phyloP scores from a whole-genome alignment of 768 basidiomycete species.

The Auriculariales sp. region DNA sequence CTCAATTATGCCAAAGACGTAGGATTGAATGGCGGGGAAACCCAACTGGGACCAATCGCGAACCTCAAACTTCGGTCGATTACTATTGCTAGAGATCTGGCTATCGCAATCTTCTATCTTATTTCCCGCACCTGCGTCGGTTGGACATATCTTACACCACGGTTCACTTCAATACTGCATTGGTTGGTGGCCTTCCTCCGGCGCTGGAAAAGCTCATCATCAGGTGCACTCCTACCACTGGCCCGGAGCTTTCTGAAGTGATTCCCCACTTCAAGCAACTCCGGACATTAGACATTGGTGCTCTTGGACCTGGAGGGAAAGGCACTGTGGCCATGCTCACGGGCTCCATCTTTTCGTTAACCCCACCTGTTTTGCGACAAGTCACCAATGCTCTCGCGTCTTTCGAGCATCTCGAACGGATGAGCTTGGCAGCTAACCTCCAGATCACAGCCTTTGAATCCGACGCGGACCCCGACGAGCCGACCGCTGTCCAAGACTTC shows the following conservation, averaged over 20 bases:
- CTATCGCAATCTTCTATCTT: constrained; percentile 27
- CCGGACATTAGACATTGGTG: constrained; percentile 39
- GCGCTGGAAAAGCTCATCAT: constrained; percentile 47
- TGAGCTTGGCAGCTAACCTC: constrained; percentile 50
- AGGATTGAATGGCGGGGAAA: constrained; percentile 8
- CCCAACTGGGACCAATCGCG: constrained; percentile 25
- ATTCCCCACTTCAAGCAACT: constrained; percentile 27
- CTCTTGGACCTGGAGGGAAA: constrained; percentile 35
- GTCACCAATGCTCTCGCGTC: constrained; percentile 27
- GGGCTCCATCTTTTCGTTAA: constrained; percentile 32
- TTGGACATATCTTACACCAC: constrained; percentile 36
- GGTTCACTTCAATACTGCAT: constrained; percentile 38
- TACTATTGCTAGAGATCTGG: constrained; percentile 29
- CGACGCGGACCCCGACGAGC: constrained; percentile 22
- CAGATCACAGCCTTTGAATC: constrained; percentile 23
- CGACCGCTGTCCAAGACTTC: constrained; percentile 28
- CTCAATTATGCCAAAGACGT: not conserved
- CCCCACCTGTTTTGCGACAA: constrained; percentile 33
- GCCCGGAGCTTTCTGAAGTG: constrained; percentile 24
- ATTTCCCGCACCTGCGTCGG: constrained; percentile 35
- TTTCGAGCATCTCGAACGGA: constrained; percentile 27
- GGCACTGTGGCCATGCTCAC: constrained; percentile 28
- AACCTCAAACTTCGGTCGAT: constrained; percentile 47
- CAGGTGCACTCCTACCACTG: constrained; percentile 35
- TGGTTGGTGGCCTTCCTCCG: constrained; percentile 10